A percentile compares a stretch with the other conserved stretches of the same genome.
These are phyloP conservation scores for Croton laevigatus DNA, from an alignment of 441 rosid genomes.

Conservation along the genomic window DNA sequence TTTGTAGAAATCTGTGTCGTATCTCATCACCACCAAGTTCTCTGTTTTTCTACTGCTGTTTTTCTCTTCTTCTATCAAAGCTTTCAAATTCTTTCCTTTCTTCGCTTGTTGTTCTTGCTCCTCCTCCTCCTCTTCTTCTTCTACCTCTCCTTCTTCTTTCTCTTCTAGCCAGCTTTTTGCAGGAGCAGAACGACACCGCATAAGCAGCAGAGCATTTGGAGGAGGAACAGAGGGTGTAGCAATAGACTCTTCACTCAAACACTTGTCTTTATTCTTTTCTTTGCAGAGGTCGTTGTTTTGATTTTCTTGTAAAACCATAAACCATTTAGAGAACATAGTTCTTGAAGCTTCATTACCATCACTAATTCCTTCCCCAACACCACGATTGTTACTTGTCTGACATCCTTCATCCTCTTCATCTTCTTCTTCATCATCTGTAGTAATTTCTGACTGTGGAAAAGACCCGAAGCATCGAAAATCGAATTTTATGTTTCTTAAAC, in stretches of 20 bases:
- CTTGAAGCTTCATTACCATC: constrained; percentile 44
- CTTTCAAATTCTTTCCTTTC: constrained; percentile 49
- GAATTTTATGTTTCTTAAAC: constrained; percentile 52
- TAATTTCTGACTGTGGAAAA: constrained; percentile 49
- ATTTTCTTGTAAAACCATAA: constrained; percentile 74
- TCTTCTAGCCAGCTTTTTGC: constrained; percentile 57
- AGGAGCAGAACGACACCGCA: constrained; percentile 92
- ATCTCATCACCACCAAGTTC: constrained; percentile 45
- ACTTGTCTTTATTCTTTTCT: constrained; percentile 27
- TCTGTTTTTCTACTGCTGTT: constrained; percentile 27
- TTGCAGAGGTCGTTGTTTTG: constrained; percentile 33
- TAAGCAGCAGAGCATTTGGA: constrained; percentile 70
- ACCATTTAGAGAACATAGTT: constrained; percentile 79
- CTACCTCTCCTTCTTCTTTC: constrained; percentile 13
- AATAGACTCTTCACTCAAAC: constrained; percentile 11
- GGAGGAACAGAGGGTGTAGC: constrained; percentile 55
- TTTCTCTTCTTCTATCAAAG: constrained; percentile 73
- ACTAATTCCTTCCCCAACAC: constrained; percentile 12
- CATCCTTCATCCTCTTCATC: constrained; percentile 31
- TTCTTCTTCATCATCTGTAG: constrained; percentile 57
- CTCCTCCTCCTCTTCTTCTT: constrained; percentile 13
- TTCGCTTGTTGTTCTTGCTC: constrained; percentile 21
- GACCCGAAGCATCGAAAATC: constrained; percentile 80
- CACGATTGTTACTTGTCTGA: constrained; percentile 20
- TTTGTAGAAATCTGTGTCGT: constrained; percentile 56